Conservation (phyloP, 2,329 filamentous ascomycete species). For the Pezicula rhizophila region DNA sequence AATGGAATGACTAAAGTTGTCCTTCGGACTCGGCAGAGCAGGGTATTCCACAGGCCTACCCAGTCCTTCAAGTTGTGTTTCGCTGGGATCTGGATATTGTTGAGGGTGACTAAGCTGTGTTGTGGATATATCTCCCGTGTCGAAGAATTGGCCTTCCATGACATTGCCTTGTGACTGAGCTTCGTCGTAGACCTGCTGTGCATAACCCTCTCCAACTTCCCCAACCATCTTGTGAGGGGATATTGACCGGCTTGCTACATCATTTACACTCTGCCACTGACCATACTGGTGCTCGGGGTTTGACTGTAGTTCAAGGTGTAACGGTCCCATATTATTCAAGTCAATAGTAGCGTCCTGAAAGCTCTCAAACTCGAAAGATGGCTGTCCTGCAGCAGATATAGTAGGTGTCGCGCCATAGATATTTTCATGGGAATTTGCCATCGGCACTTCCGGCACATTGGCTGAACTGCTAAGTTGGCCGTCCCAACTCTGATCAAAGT, state of each 20-base stretch:
- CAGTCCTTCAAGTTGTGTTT: neutral
- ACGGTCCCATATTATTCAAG: neutral
- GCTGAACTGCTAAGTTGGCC: neutral
- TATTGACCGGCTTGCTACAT: slow-evolving; percentile 4
- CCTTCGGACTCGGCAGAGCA: neutral
- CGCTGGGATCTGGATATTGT: slow-evolving; percentile 12
- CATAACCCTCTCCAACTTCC: slow-evolving; percentile 2
- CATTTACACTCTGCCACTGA: slow-evolving; percentile 12
- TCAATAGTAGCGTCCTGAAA: slow-evolving; percentile 1
- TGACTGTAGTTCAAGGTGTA: slow-evolving; percentile 1
- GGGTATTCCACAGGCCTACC: neutral
- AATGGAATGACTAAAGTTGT: slow-evolving; percentile 1
- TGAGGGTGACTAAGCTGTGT: neutral
- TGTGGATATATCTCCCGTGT: neutral
- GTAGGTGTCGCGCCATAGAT: slow-evolving; percentile 3
- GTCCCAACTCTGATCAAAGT: neutral
- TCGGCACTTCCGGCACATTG: neutral
- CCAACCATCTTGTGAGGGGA: slow-evolving; percentile 5
- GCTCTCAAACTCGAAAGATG: neutral
- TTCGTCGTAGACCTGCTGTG: slow-evolving; percentile 11
- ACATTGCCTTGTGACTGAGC: slow-evolving; percentile 5
- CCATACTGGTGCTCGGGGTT: slow-evolving; percentile 13
- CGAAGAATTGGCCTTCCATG: slow-evolving; percentile 1
- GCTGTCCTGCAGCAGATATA: neutral
- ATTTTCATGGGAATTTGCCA: slow-evolving; percentile 3